A percentile compares a stretch with the other conserved stretches of the same genome.
These are phyloP conservation scores for Tricholoma sp. DNA, from an alignment of 768 basidiomycete genomes.

Conservation along the genomic window DNA sequence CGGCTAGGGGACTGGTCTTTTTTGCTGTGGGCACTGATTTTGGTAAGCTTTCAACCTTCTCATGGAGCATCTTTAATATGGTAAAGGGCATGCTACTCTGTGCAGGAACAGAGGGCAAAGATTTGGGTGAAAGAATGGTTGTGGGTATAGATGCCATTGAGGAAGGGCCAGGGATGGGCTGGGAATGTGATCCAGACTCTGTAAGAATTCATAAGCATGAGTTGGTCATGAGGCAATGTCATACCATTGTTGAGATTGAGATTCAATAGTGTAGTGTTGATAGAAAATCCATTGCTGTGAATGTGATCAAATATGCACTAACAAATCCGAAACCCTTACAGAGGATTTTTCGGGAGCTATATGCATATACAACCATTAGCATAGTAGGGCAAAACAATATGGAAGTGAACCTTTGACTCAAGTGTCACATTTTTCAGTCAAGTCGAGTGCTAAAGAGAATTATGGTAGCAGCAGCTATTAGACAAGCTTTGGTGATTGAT, in stretches of 20 bases:
- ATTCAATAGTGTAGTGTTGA: neutral
- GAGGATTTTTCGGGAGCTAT: neutral
- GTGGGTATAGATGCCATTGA: too few species aligned
- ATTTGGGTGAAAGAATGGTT: neutral
- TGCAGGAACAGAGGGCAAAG: neutral
- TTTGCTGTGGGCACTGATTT: neutral
- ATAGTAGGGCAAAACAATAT: neutral
- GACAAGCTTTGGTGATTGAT: too few species aligned
- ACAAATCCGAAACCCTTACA: too few species aligned
- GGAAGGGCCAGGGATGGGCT: neutral
- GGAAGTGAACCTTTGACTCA: neutral
- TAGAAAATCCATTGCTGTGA: neutral
- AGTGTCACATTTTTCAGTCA: too few species aligned
- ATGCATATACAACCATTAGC: neutral
- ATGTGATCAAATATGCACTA: neutral
- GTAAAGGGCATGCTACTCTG: neutral
- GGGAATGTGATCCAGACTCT: neutral
- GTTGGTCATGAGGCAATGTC: neutral
- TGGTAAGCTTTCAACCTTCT: neutral
- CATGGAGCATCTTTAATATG: neutral
- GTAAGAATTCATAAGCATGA: neutral
- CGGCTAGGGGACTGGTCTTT: neutral
- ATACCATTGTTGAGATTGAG: neutral
- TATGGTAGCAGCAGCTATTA: too few species aligned
- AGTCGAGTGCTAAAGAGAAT: neutral